Evolutionary conservation across 2,329 filamentous ascomycete genomes (phyloP).

Genomic region (Blastomyces parvus): DNA sequence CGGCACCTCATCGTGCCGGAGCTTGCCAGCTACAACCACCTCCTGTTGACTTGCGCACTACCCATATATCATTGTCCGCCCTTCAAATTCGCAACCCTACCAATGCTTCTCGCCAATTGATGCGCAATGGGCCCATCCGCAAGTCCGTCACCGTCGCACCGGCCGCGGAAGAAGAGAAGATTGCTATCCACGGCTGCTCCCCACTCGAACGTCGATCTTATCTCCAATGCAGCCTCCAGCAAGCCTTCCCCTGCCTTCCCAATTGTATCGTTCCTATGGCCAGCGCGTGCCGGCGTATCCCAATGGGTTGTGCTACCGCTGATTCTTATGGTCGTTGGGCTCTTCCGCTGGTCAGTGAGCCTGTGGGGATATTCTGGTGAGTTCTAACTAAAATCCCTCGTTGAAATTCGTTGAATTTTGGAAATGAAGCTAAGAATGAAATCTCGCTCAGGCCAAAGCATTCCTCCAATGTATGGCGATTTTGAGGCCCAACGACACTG

Average conservation of each 20-base stretch:
- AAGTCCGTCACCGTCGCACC: constrained; percentile 27
- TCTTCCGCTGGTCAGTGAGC: constrained; percentile 87
- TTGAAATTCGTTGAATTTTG: neutral
- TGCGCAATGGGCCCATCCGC: constrained; percentile 20
- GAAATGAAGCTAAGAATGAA: constrained; percentile 3
- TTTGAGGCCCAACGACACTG: constrained; percentile 97
- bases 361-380: constrained; percentile 91
- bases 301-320: constrained; percentile 88
- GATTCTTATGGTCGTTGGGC: constrained; percentile 77
- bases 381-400: constrained; percentile 13
- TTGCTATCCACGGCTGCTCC: constrained; percentile 22
- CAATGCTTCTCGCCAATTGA: neutral
- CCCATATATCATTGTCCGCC: neutral
- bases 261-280: constrained; percentile 89
- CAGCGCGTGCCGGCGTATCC: constrained; percentile 67
- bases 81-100: neutral
- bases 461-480: constrained; percentile 87
- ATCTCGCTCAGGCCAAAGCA: constrained; percentile 53
- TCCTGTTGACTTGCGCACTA: neutral
- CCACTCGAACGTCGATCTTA: constrained; percentile 35
- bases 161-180: constrained; percentile 40
- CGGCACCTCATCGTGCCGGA: neutral
- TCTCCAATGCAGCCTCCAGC: constrained; percentile 37
- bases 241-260: constrained; percentile 64
- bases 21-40: neutral